phyloP scores from a whole-genome alignment of 2,329 filamentous ascomycete species.

The Sphaceloma murrayae region DNA sequence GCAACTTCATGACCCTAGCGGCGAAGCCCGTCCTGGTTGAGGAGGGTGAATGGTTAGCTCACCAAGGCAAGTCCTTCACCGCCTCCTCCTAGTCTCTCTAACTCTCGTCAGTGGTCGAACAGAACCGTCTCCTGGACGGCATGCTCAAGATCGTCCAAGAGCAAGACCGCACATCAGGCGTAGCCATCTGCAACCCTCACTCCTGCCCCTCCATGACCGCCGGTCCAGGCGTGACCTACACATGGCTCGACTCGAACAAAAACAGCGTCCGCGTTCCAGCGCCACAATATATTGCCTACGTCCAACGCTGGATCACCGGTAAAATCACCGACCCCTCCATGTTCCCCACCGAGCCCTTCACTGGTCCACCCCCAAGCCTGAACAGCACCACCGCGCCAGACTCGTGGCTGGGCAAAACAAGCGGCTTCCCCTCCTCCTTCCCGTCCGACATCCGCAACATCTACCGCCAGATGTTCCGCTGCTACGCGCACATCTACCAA shows the following conservation, averaged over 20 bases:
- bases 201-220: conserved; percentile 90
- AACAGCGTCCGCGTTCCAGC: conserved; percentile 88
- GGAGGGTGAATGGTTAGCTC: conserved; percentile 88
- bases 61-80: conserved; percentile 59
- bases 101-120: conserved; percentile 65
- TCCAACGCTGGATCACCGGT: conserved; percentile 94
- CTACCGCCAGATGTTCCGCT: conserved; percentile 47
- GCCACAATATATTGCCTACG: conserved; percentile 85
- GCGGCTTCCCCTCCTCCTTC: conserved; percentile 51
- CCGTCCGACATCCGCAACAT: conserved; percentile 67
- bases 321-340: conserved; percentile 85
- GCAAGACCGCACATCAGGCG: conserved; percentile 64
- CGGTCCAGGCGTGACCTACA: conserved; percentile 89
- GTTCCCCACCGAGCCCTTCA: conserved; percentile 80
- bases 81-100: conserved; percentile 18
- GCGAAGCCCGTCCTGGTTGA: conserved; percentile 89
- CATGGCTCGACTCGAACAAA: conserved; percentile 82
- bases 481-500: conserved; percentile 46
- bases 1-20: conserved; percentile 93
- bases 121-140: conserved; percentile 79
- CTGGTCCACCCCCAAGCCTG: conserved; percentile 48
- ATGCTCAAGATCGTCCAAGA: conserved; percentile 85
- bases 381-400: conserved; percentile 46
- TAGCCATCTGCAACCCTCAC: conserved; percentile 71
- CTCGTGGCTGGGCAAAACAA: conserved; percentile 80